Evolutionary conservation across 768 basidiomycete genomes (phyloP).

Genomic region (Termitomyces sp.): DNA sequence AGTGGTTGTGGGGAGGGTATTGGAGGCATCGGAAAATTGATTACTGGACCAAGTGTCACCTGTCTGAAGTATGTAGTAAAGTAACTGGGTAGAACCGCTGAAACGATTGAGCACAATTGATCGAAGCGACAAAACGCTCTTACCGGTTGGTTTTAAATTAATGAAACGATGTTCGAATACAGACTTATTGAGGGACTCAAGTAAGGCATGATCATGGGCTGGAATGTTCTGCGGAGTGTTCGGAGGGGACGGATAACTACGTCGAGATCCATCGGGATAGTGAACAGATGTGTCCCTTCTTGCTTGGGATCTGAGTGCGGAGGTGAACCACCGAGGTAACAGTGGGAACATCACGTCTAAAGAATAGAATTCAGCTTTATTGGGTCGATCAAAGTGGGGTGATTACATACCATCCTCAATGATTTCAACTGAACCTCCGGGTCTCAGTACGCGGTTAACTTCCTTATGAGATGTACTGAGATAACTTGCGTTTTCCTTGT

Average conservation of each 20-base stretch:
- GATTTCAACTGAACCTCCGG: slow-evolving; percentile 67
- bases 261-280: slow-evolving; percentile 42
- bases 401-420: slow-evolving; percentile 59
- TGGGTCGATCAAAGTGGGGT: neutral
- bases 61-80: slow-evolving; percentile 70
- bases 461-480: slow-evolving; percentile 42
- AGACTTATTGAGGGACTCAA: slow-evolving; percentile 61
- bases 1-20: slow-evolving; percentile 58
- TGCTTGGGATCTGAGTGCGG: slow-evolving; percentile 53
- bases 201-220: slow-evolving; percentile 62
- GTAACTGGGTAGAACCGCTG: slow-evolving; percentile 64
- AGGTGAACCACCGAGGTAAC: slow-evolving; percentile 74
- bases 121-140: neutral
- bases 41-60: slow-evolving; percentile 52
- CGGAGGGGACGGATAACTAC: slow-evolving; percentile 28
- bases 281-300: slow-evolving; percentile 44
- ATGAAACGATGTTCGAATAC: slow-evolving; percentile 71
- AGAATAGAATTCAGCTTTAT: neutral
- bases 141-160: slow-evolving; percentile 64
- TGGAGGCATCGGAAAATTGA: slow-evolving; percentile 66
- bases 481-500: neutral
- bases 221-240: slow-evolving; percentile 25
- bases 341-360: slow-evolving; percentile 72
- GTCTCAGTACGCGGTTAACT: slow-evolving; percentile 62
- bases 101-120: neutral